A percentile compares a stretch with the other conserved stretches of the same genome.
These are phyloP conservation scores for Bjerkandera adusta DNA, from an alignment of 1,284 basidiomycete genomes.

Conservation along the genomic window DNA sequence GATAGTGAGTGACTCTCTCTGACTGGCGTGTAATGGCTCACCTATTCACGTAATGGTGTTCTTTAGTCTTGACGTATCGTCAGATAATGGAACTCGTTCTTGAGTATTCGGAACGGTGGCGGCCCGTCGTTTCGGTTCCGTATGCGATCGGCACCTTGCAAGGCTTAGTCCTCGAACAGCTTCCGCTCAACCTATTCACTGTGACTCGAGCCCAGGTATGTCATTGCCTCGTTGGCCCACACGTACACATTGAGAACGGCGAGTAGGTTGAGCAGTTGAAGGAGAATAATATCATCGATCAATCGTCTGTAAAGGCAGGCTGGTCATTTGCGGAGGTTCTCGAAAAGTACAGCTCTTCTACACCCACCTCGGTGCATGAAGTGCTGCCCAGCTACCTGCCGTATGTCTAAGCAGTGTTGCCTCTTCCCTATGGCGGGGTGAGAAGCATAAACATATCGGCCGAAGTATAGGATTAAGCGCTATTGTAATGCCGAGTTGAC, in stretches of 20 bases:
- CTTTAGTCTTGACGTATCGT: conserved; percentile 58
- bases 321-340: conserved; percentile 46
- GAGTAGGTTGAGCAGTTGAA: conserved; percentile 59
- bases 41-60: not conserved
- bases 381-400: conserved; percentile 57
- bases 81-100: conserved; percentile 65
- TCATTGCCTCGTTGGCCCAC: not conserved
- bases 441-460: no score
- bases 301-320: conserved; percentile 29
- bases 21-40: not conserved
- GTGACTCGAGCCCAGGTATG: conserved; percentile 63
- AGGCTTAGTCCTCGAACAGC: conserved; percentile 56
- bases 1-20: conserved; percentile 42
- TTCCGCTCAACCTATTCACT: conserved; percentile 66
- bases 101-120: conserved; percentile 44
- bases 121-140: conserved; percentile 61
- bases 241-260: not conserved
- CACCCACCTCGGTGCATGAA: conserved; percentile 47
- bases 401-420: conserved; percentile 8
- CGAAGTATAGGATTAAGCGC: no score
- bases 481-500: no score
- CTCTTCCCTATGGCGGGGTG: no score
- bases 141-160: conserved; percentile 60
- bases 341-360: conserved; percentile 31
- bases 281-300: conserved; percentile 53